Base-by-base conservation (phyloP, 139 green algal genomes). In the Tetraselmis chui region DNA sequence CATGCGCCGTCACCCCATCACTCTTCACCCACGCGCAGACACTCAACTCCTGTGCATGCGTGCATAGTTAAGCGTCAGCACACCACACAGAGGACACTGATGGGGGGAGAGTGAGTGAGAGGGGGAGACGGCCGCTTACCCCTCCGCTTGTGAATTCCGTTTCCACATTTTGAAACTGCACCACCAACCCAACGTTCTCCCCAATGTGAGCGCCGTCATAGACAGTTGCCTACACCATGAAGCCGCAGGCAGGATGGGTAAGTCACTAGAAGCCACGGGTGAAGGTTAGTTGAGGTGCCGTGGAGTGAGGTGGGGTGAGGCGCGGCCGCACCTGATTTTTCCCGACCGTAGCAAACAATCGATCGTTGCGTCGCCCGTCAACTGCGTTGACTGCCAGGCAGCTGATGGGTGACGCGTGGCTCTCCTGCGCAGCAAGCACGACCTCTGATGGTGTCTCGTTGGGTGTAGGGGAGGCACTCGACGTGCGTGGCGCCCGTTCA, bases 161-260 rank as follows among this genome's bases (percentile, higher is more conserved):
- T 1, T 77, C 29, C 1, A 79, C 58, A 80, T 94, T 94, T 1
- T 82, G 81, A 32, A 90, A 93, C 23, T 95, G 89, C 77, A 91
- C 87, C 5, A 92, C 90, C 1, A 94, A 84, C 0, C 75, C 86
- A 28, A 95, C 82, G 81, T 92, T 85, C 80, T 92, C 87, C 0
- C 89, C 90, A 88, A 95, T 89, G 81, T 95, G 91, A 31, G 79
- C 45, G 29, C 92, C 90, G 31, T 95, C 91, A 76, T 95, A 95
- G 2, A 95, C 80, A 23, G 91, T 93, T 1, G 82, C 88, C 83
- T 90, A n/a, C n/a, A n/a, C n/a, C n/a, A n/a, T n/a, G n/a, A n/a
- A n/a, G n/a, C n/a, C n/a, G n/a, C n/a, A n/a, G n/a, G n/a, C n/a
- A n/a, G n/a, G n/a, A n/a, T n/a, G n/a, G n/a, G n/a, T n/a, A n/a